Percentiles rank a stretch among this genome's conserved stretches.
Evolutionary conservation across 2,329 filamentous ascomycete genomes (phyloP).

Genomic region (Fusarium abutilonis): DNA sequence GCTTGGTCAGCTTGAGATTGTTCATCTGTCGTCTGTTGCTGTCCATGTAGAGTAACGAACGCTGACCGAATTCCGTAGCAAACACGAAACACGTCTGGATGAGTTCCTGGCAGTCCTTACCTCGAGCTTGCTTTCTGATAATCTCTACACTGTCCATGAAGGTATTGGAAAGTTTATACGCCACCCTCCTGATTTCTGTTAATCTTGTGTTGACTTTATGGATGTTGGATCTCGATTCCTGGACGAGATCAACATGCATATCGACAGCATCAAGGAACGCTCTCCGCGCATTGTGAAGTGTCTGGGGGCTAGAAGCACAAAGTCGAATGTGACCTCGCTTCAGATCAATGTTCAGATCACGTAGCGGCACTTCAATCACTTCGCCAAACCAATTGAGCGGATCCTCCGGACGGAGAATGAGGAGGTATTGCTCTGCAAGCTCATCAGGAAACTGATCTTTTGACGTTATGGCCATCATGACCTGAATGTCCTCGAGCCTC

Average conservation of each 20-base stretch:
- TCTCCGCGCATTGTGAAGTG: slow-evolving; percentile 79
- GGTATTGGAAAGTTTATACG: slow-evolving; percentile 94
- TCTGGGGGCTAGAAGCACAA: slow-evolving; percentile 86
- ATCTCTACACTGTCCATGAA: slow-evolving; percentile 99
- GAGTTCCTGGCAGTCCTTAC: slow-evolving; percentile 89
- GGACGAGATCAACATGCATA: slow-evolving; percentile 85
- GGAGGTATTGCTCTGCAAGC: slow-evolving; percentile 76
- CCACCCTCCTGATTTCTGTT: slow-evolving; percentile 93
- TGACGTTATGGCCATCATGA: slow-evolving; percentile 78
- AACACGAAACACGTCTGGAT: slow-evolving; percentile 99
- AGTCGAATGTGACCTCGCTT: slow-evolving; percentile 87
- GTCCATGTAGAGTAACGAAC: slow-evolving; percentile 94
- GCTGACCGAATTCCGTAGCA: slow-evolving; percentile 97
- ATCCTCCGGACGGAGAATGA: slow-evolving; percentile 85
- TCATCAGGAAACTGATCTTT: slow-evolving; percentile 72
- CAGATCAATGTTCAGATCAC: slow-evolving; percentile 83
- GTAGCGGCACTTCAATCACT: slow-evolving; percentile 74
- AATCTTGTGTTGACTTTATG: slow-evolving; percentile 90
- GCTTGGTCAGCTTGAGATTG: slow-evolving; percentile 90
- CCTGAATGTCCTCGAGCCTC: slow-evolving; percentile 82
- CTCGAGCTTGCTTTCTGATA: slow-evolving; percentile 84
- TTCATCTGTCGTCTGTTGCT: slow-evolving; percentile 96
- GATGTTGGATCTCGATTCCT: slow-evolving; percentile 92
- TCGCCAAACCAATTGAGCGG: slow-evolving; percentile 83
- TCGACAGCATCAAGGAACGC: slow-evolving; percentile 82